phyloP scores from a whole-genome alignment of 352 stramenopile species.

The Thalassiosira pacifica region DNA sequence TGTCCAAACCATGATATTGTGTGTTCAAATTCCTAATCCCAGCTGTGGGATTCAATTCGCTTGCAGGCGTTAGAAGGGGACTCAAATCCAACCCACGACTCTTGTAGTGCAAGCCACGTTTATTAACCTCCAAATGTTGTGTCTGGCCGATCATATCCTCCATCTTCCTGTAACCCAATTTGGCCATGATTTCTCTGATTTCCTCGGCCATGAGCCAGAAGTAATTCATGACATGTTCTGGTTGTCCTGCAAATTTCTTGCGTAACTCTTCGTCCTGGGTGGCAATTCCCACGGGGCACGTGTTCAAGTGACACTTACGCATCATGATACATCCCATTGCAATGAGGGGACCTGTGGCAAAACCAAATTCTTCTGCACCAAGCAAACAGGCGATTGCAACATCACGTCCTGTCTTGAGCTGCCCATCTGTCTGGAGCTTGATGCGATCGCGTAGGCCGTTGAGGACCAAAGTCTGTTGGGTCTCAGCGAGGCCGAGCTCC shows the following conservation, averaged over 20 bases:
- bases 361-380: constrained; percentile 96
- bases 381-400: constrained; percentile 94
- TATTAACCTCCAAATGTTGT: constrained; percentile 87
- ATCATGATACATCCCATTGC: constrained; percentile 98
- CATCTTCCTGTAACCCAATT: constrained; percentile 92
- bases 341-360: constrained; percentile 94
- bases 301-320: constrained; percentile 97
- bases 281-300: constrained; percentile 97
- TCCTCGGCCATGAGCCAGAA: constrained; percentile 97
- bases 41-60: constrained; percentile 92
- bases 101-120: constrained; percentile 88
- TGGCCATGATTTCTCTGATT: constrained; percentile 90
- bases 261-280: constrained; percentile 96
- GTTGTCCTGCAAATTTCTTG: constrained; percentile 95
- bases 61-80: constrained; percentile 93
- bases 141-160: constrained; percentile 96
- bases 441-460: constrained; percentile 94
- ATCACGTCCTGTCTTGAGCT: constrained; percentile 93
- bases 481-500: constrained; percentile 96
- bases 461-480: constrained; percentile 95
- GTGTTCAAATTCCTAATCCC: constrained; percentile 89
- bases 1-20: constrained; percentile 93
- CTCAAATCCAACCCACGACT: constrained; percentile 91
- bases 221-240: constrained; percentile 97
- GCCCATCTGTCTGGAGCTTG: constrained; percentile 95